Conservation (phyloP, 1,284 basidiomycete species). For the Xanthoconium separans region DNA sequence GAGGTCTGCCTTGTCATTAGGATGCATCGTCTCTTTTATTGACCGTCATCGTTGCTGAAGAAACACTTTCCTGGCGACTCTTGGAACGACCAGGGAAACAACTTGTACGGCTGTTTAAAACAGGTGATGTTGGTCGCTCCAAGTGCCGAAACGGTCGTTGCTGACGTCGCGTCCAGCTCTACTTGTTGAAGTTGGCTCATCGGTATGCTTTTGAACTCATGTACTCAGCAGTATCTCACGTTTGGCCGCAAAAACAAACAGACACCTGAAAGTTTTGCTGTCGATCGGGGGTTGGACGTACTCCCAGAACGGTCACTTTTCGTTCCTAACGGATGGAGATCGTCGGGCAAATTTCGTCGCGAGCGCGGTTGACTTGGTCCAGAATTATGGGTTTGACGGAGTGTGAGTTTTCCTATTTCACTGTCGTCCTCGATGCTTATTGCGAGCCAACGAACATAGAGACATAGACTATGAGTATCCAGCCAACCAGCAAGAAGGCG, state of each 20-base stretch:
- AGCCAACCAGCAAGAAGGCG: conserved; percentile 46
- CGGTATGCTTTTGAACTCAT: conserved; percentile 8
- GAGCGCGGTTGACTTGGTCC: conserved; percentile 70
- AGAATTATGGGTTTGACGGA: conserved; percentile 89
- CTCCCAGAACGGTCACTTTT: conserved; percentile 64
- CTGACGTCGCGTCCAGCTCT: conserved; percentile 36
- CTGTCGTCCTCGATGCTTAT: not conserved
- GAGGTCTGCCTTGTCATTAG: conserved; percentile 48
- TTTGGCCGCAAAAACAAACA: conserved; percentile 21
- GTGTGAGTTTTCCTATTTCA: conserved; percentile 45
- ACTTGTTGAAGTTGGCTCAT: conserved; percentile 65
- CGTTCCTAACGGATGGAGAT: conserved; percentile 53
- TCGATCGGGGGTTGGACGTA: conserved; percentile 80
- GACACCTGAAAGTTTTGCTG: conserved; percentile 76
- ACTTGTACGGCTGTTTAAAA: conserved; percentile 87
- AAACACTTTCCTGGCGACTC: conserved; percentile 67
- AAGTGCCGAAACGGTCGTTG: not conserved
- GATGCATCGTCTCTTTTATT: not conserved
- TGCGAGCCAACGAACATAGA: conserved; percentile 34
- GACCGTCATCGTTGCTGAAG: conserved; percentile 32
- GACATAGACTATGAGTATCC: conserved; percentile 75
- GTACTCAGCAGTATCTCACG: not conserved
- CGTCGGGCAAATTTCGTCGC: conserved; percentile 71
- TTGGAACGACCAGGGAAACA: conserved; percentile 65
- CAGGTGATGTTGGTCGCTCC: conserved; percentile 48